phyloP scores from a whole-genome alignment of 2,329 filamentous ascomycete species.

The Aspergillus sp. region DNA sequence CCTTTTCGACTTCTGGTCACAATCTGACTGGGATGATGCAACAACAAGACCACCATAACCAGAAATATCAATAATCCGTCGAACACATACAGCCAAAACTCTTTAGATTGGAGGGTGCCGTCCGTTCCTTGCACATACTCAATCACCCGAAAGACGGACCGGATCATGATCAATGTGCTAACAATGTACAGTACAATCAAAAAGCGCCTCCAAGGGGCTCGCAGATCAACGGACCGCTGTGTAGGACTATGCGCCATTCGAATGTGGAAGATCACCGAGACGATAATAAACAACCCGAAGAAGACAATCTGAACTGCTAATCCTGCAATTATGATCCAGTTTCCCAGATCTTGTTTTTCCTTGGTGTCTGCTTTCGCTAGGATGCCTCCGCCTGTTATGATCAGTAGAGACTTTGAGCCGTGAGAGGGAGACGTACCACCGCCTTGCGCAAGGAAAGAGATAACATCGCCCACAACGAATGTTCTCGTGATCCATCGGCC shows the following conservation, averaged over 20 bases:
- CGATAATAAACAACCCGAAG: constrained; percentile 27
- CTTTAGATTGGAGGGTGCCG: constrained; percentile 42
- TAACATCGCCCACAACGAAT: constrained; percentile 34
- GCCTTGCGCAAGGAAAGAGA: constrained; percentile 34
- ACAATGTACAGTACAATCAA: constrained; percentile 19
- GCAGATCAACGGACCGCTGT: constrained; percentile 5
- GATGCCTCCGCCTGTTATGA: background rate
- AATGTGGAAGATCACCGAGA: constrained; percentile 19
- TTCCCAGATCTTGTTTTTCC: background rate
- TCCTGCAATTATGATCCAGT: constrained; percentile 20
- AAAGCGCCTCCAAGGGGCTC: constrained; percentile 12
- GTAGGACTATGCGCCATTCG: constrained; percentile 19
- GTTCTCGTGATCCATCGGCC: constrained; percentile 39
- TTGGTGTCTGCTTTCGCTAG: background rate
- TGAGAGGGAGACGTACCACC: constrained; percentile 17
- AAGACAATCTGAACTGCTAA: constrained; percentile 26
- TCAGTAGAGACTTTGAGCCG: constrained; percentile 14
- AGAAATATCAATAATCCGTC: constrained; percentile 40
- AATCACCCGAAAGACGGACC: constrained; percentile 48
- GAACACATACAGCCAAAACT: constrained; percentile 46
- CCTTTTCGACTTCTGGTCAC: no score
- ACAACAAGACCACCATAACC: background rate
- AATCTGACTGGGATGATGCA: constrained; percentile 3
- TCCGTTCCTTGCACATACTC: constrained; percentile 47
- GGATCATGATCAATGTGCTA: constrained; percentile 38